Percentiles rank a stretch among this genome's conserved stretches.
Conservation (phyloP, 176 grass and related monocot species). For the Oryza rufipogon region DNA sequence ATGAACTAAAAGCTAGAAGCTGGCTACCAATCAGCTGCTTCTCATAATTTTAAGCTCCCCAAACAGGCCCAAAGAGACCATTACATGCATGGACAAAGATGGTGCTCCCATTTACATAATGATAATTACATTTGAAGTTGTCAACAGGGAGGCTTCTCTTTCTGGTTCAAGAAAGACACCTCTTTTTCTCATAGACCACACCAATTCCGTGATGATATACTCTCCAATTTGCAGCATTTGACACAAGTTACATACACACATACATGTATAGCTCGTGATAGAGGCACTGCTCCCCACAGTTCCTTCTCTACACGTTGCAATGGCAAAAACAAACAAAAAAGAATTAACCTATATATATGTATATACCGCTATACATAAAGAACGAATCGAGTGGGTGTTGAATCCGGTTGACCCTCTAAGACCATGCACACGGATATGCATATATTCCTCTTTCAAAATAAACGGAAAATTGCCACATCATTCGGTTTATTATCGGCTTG, state of each 20-base stretch:
- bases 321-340: constrained; percentile 5
- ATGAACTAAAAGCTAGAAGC: too few species aligned
- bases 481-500: not conserved
- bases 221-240: constrained; percentile 33
- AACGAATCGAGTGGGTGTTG: constrained; percentile 38
- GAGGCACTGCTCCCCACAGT: constrained; percentile 36
- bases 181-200: not conserved
- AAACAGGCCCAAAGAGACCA: not conserved
- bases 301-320: constrained; percentile 31
- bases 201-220: constrained; percentile 28
- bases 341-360: constrained; percentile 32
- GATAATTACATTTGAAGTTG: not conserved
- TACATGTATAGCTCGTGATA: not conserved
- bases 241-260: not conserved
- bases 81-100: not conserved
- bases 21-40: too few species aligned
- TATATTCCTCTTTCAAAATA: not conserved
- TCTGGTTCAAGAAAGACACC: not conserved
- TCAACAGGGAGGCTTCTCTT: not conserved
- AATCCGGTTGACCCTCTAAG: constrained; percentile 42
- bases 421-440: not conserved
- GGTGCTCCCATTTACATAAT: constrained; percentile 11
- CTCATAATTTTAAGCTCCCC: too few species aligned
- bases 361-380: constrained; percentile 29
- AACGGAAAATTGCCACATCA: not conserved